Base-by-base conservation (phyloP, 257 asterid species). In the Plectranthus barbatus region DNA sequence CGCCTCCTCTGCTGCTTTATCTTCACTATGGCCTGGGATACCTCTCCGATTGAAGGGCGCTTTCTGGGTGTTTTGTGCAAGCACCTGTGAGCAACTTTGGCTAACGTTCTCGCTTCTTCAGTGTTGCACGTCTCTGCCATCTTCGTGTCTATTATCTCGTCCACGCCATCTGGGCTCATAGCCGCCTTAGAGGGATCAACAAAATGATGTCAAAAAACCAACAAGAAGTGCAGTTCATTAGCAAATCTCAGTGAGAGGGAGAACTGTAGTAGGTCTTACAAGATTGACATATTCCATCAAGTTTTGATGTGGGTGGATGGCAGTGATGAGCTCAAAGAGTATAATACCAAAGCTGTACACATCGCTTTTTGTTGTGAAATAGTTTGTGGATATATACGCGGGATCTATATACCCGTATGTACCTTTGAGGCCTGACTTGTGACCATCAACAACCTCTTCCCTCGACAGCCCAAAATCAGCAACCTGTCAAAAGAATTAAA, bases 381-480 rank as follows among this genome's bases (percentile, higher is more conserved):
- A 76, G 85, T 74, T 89, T 26, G 97, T 83, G 74, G 97, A 78
- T 56, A 93, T 80, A 73, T 93, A 93, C 70, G 57, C 71, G 11
- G 97, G 99, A 72, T 93, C 99, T 60, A 90, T 93, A 74, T 90
- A 93, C 37, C 97, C 99, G 36, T 83, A 85, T 41, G 99, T 93
- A 49, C 99, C 99, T 81, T 93, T 93, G 34, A 93, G 87, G 65
- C 97, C 92, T n/a, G 99, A 87, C 18, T 73, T 85, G 46, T 53
- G 85, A 68, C 96, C 87, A 37, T 90, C 95, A 15, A 73, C 79
- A 26, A 73, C 93, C 72, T 78, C 88, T 80, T 93, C 99, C 75
- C 84, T 93, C n/a, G 99, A 93, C 68, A 93, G 80, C 64, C 99
- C 99, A 71, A 93, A 93, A 82, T 93, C 99, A 56, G 97, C 99